phyloP scores from a whole-genome alignment of 352 stramenopile species.

The Globisporangium polare region DNA sequence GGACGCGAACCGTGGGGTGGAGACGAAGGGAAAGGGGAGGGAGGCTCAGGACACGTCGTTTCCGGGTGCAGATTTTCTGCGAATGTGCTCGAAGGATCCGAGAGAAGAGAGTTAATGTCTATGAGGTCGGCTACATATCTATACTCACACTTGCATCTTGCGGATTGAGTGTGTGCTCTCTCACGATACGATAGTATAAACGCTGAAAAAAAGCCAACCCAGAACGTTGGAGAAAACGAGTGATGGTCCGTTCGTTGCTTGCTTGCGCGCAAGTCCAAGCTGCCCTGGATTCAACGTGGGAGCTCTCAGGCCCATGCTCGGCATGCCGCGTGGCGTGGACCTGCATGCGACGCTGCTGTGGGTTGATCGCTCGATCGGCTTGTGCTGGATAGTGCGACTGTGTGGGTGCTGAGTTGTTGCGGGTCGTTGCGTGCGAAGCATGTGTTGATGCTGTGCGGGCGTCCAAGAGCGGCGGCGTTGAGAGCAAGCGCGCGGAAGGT shows the following conservation, averaged over 20 bases:
- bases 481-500: background rate
- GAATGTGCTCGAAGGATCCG: conserved; percentile 9
- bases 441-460: background rate
- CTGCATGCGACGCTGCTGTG: background rate
- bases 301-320: too few species aligned
- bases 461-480: background rate
- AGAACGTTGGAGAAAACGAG: background rate
- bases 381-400: background rate
- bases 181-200: background rate
- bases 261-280: background rate
- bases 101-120: background rate
- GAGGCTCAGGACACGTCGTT: background rate
- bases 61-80: conserved; percentile 6
- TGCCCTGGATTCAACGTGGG: background rate
- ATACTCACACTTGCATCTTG: background rate
- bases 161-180: too few species aligned
- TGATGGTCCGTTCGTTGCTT: conserved; percentile 3
- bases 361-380: too few species aligned
- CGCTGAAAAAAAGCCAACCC: background rate
- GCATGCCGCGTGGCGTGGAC: too few species aligned
- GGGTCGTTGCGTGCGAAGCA: background rate
- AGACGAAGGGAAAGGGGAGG: background rate
- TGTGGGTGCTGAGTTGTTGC: background rate
- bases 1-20: conserved; percentile 7
- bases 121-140: background rate